Conservation (phyloP, 495 filamentous ascomycete genomes). For the Terfezia boudieri region DNA sequence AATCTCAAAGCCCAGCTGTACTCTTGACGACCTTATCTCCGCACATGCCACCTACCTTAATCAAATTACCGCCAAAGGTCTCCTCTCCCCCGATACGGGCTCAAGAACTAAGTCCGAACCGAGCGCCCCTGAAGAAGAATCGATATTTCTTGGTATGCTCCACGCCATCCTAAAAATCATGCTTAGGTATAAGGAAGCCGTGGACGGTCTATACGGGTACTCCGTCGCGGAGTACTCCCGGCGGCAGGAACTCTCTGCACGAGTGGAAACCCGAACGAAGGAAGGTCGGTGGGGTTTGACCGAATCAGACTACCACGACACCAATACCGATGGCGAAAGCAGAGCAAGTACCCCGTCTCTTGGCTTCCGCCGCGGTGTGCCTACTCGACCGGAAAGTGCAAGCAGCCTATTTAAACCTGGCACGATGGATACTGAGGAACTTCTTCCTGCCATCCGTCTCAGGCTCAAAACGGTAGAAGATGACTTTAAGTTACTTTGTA, state of each 20-base stretch:
- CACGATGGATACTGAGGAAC: conserved; percentile 30
- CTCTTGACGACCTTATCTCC: conserved; percentile 80
- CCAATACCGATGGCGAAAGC: conserved; percentile 7
- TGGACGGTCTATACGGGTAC: conserved; percentile 87
- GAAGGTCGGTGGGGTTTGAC: conserved; percentile 41
- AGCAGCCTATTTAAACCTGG: conserved; percentile 1
- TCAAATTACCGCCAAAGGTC: conserved; percentile 86
- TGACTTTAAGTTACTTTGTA: conserved; percentile 53
- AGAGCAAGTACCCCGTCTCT: conserved; percentile 9
- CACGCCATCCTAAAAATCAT: conserved; percentile 83
- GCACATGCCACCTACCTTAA: conserved; percentile 82
- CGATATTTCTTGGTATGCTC: conserved; percentile 64
- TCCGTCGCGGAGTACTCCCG: conserved; percentile 81
- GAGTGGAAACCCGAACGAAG: conserved; percentile 40
- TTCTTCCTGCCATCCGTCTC: conserved; percentile 53
- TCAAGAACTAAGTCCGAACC: conserved; percentile 21
- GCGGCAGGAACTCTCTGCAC: conserved; percentile 61
- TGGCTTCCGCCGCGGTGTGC: background rate
- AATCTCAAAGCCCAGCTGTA: conserved; percentile 59
- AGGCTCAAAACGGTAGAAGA: conserved; percentile 46
- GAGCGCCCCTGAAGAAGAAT: conserved; percentile 21
- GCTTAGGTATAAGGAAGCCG: conserved; percentile 79
- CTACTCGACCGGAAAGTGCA: background rate
- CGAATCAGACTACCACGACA: conserved; percentile 28
- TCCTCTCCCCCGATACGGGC: conserved; percentile 44